Conservation (phyloP, 1,139 yeast genomes). For the Saccharomycopsis crataegensis region DNA sequence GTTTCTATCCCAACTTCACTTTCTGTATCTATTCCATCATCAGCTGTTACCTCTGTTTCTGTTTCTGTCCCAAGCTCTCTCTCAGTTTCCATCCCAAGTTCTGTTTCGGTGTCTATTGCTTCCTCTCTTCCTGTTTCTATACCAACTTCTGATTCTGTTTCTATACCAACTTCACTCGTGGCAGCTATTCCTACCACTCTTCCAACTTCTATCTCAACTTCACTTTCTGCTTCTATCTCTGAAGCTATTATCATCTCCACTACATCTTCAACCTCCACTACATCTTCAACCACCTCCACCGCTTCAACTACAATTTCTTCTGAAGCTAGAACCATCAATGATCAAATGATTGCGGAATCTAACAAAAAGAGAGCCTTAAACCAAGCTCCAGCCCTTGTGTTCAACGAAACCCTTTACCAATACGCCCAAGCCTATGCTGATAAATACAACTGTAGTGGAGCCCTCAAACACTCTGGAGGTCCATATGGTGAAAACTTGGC, state of each 20-base stretch:
- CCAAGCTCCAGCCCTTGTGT: constrained; percentile 38
- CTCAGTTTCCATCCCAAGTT: too few species aligned
- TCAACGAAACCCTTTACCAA: constrained; percentile 38
- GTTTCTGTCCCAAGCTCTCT: too few species aligned
- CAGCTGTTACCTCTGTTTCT: too few species aligned
- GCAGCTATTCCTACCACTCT: too few species aligned
- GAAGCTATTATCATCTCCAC: too few species aligned
- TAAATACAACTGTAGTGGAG: constrained; percentile 45
- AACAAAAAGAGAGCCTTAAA: constrained; percentile 49
- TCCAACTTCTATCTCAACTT: too few species aligned
- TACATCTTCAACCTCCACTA: background rate
- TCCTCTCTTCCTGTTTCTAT: too few species aligned
- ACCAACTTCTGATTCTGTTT: too few species aligned
- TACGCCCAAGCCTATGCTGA: constrained; percentile 42
- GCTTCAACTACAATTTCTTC: background rate
- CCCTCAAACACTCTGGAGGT: constrained; percentile 45
- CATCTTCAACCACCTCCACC: background rate
- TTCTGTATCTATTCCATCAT: too few species aligned
- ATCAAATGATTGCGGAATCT: constrained; percentile 35
- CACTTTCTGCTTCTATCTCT: too few species aligned
- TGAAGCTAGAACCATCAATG: background rate
- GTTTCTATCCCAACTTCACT: background rate
- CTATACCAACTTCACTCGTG: too few species aligned
- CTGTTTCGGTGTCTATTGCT: too few species aligned
- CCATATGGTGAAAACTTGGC: constrained; percentile 59